Percentiles rank a stretch among this genome's conserved stretches.
These are phyloP conservation scores for Amoebophrya sp. DNA, from an alignment of 169 alveolate genomes.

Conservation along the genomic window DNA sequence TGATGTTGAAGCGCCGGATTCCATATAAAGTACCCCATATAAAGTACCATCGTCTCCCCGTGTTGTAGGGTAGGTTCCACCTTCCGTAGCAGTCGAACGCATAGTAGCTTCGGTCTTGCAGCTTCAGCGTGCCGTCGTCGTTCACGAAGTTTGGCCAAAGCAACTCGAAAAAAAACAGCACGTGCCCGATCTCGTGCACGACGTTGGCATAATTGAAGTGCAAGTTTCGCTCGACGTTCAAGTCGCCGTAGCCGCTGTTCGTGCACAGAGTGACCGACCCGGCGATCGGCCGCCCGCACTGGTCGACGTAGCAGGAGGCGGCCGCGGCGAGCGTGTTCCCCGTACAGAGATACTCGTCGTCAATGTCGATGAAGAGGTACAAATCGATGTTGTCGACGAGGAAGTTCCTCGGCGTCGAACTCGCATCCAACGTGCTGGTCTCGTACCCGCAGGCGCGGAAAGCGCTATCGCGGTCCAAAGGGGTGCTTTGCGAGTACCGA, in stretches of 20 bases:
- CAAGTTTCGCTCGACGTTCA: neutral
- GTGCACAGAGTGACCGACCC: neutral
- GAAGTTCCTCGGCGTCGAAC: neutral
- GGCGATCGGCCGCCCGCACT: neutral
- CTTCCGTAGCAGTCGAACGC: constrained; percentile 15
- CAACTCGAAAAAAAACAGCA: neutral
- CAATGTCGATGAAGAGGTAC: neutral
- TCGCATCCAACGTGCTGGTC: no score
- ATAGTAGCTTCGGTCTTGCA: neutral
- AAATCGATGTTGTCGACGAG: neutral
- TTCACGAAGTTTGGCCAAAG: neutral
- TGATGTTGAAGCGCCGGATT: no score
- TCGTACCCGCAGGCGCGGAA: neutral
- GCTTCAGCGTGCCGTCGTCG: neutral
- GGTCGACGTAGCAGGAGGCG: neutral
- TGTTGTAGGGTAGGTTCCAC: neutral
- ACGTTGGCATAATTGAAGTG: neutral
- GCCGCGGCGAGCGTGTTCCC: neutral
- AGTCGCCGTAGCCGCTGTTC: neutral
- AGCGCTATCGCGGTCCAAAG: neutral
- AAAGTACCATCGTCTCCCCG: neutral
- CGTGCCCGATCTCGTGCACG: neutral
- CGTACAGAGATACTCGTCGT: neutral
- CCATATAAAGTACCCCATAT: no score
- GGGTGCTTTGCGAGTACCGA: neutral